Conservation (phyloP, 306 rosid species). For the Arachis stenosperma region DNA sequence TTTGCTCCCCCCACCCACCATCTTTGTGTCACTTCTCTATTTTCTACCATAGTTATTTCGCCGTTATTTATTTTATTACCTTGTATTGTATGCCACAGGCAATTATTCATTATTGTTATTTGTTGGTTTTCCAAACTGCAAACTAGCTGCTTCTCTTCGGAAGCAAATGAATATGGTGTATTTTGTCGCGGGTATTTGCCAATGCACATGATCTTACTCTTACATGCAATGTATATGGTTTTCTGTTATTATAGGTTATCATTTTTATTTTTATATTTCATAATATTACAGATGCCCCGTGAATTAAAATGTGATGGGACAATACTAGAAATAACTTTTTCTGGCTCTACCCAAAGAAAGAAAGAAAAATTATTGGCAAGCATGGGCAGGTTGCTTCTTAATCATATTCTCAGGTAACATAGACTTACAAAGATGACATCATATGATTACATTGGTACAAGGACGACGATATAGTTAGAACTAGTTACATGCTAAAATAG, state of each 20-base stretch:
- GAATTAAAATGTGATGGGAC: not conserved
- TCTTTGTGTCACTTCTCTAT: slow-evolving; percentile 19
- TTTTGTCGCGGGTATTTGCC: too few species aligned
- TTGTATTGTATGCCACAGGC: slow-evolving; percentile 27
- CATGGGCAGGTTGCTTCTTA: slow-evolving; percentile 25
- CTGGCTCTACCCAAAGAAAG: not conserved
- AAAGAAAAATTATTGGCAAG: slow-evolving; percentile 1
- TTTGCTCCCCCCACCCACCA: not conserved
- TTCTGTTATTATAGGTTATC: not conserved
- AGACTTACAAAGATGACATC: slow-evolving; percentile 10
- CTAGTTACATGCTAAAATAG: slow-evolving; percentile 50
- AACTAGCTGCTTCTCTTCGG: too few species aligned
- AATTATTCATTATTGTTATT: slow-evolving; percentile 29
- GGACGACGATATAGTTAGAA: slow-evolving; percentile 45
- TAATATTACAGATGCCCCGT: too few species aligned
- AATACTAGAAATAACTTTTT: not conserved
- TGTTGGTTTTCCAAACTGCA: slow-evolving; percentile 10
- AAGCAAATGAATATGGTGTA: slow-evolving; percentile 12
- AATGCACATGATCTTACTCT: slow-evolving; percentile 11
- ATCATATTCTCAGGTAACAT: slow-evolving; percentile 3
- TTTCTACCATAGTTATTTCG: slow-evolving; percentile 10
- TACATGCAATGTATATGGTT: not conserved
- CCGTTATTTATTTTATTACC: not conserved
- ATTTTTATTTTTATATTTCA: not conserved
- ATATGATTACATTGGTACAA: slow-evolving; percentile 25